Percentiles rank a stretch among this genome's conserved stretches.
phyloP scores from a whole-genome alignment of 1,284 basidiomycete genomes.

The Peniophora sp. region DNA sequence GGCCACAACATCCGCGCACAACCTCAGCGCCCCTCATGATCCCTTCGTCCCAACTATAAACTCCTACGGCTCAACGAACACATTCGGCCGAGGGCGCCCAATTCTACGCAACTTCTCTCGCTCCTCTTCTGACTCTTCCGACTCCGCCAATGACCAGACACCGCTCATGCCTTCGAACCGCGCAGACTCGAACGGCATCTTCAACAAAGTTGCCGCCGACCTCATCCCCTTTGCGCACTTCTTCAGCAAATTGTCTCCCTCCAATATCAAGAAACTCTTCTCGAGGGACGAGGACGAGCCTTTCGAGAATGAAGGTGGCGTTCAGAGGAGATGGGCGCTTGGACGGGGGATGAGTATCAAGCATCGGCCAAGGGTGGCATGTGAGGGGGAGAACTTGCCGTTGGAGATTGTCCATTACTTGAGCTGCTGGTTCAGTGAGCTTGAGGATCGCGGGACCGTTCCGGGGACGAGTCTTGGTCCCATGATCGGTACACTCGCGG shows the following conservation, averaged over 20 bases:
- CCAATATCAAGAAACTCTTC: slow-evolving; percentile 1
- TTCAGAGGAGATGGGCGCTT: slow-evolving; percentile 21
- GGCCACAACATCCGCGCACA: slow-evolving; percentile 1
- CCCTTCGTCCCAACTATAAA: slow-evolving; percentile 37
- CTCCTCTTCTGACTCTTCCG: slow-evolving; percentile 7
- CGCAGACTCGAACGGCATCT: slow-evolving; percentile 3
- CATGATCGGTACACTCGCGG: slow-evolving; percentile 39
- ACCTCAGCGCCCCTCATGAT: slow-evolving; percentile 7
- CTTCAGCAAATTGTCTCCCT: background rate
- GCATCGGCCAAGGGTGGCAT: slow-evolving; percentile 28
- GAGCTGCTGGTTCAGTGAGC: slow-evolving; percentile 48
- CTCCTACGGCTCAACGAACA: slow-evolving; percentile 39
- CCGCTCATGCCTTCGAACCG: slow-evolving; percentile 17
- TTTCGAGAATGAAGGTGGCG: slow-evolving; percentile 9
- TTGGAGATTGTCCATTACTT: slow-evolving; percentile 45
- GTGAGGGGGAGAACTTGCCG: slow-evolving; percentile 37
- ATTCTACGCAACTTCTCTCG: background rate
- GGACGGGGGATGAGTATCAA: slow-evolving; percentile 13
- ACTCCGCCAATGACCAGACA: slow-evolving; percentile 9
- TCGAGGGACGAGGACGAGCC: background rate
- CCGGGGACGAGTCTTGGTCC: slow-evolving; percentile 45
- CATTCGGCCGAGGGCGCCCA: slow-evolving; percentile 8
- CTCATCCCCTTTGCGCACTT: slow-evolving; percentile 20
- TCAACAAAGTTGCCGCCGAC: slow-evolving; percentile 18
- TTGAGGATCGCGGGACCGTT: slow-evolving; percentile 48